Base-by-base conservation (phyloP, 2,329 filamentous ascomycete species). In the Drechslerella stenobrocha region DNA sequence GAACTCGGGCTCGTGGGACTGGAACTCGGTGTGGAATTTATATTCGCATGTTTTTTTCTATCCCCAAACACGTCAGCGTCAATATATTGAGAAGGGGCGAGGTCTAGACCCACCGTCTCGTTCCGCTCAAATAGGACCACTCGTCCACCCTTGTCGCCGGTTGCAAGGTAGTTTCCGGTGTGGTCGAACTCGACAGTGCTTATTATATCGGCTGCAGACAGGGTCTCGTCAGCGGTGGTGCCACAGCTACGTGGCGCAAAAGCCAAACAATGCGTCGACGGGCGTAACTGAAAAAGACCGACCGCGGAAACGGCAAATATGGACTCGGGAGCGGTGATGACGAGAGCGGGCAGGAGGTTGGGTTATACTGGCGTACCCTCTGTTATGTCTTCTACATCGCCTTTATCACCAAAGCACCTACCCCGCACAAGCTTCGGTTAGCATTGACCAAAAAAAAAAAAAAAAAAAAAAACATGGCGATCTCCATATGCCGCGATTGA, bases 41-140 rank as follows among this genome's bases (percentile, higher is more conserved):
- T 98, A 98, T 79, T 98, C 93, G 84, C 93, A 98, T 51, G 93
- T 97, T 85, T 97, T 98, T 86, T 98, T 97, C 91, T 96, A 75
- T 69, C 42, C 46, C 9, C 52, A 46, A 13, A 30, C 35, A 42
- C 23, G 24, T 18, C 22, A 72, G 47, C 63, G 47, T 30, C 24
- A 7, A 18, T 30, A 18, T 22, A 40, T 47, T 2, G 42, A 24
- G 32, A 48, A 13, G 23, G 23, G 13, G 30, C 48, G 66, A 46
- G 48, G 56, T 32, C 48, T 42, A 45, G 42, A 79, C 85, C 76
- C 80, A 95, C 91, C 76, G 92, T 96, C 79, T 97, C 93, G 75
- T 98, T 98, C 73, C 93, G 84, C 79, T 93, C 89, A 74, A 93
- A 93, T 67, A 93, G 80, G 65, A 93, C 89, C 59, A 93, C 89